Percentiles rank a stretch among this genome's conserved stretches.
Conservation (phyloP, 1,139 yeast genomes). For the Yamadazyma epiphylla region DNA sequence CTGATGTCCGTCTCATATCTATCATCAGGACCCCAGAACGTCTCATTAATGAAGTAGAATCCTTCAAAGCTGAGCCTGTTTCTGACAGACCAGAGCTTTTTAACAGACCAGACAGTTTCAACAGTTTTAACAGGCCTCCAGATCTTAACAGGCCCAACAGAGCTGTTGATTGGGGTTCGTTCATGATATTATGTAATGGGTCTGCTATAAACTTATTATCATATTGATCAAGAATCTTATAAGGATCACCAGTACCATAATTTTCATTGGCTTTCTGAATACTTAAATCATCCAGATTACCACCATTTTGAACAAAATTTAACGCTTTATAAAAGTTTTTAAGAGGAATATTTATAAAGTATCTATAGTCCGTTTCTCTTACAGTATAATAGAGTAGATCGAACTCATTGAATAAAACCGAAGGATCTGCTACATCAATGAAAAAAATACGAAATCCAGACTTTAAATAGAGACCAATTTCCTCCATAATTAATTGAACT, state of each 20-base stretch:
- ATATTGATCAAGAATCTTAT: conserved; percentile 18
- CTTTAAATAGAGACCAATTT: conserved; percentile 53
- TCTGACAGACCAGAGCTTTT: too few species aligned
- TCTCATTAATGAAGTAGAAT: too few species aligned
- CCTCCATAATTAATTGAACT: conserved; percentile 53
- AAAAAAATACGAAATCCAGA: conserved; percentile 56
- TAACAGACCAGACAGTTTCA: too few species aligned
- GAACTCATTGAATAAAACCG: conserved; percentile 40
- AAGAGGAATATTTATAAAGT: conserved; percentile 40
- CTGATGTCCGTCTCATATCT: too few species aligned
- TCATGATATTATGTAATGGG: conserved; percentile 2
- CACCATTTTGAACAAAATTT: conserved; percentile 31
- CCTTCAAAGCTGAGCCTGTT: too few species aligned
- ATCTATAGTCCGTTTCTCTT: conserved; percentile 38
- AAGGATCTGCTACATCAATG: conserved; percentile 50
- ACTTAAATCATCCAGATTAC: conserved; percentile 15
- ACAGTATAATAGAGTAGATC: conserved; percentile 41
- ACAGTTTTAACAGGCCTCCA: too few species aligned
- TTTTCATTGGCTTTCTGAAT: conserved; percentile 10
- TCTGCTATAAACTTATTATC: conserved; percentile 13
- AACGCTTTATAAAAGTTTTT: conserved; percentile 43
- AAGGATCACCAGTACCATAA: conserved; percentile 36
- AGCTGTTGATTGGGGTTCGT: too few species aligned
- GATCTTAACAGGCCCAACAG: too few species aligned
- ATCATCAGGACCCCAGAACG: too few species aligned